Base-by-base conservation (phyloP, 2,329 filamentous ascomycete genomes). In the Stagonosporopsis vannaccii region DNA sequence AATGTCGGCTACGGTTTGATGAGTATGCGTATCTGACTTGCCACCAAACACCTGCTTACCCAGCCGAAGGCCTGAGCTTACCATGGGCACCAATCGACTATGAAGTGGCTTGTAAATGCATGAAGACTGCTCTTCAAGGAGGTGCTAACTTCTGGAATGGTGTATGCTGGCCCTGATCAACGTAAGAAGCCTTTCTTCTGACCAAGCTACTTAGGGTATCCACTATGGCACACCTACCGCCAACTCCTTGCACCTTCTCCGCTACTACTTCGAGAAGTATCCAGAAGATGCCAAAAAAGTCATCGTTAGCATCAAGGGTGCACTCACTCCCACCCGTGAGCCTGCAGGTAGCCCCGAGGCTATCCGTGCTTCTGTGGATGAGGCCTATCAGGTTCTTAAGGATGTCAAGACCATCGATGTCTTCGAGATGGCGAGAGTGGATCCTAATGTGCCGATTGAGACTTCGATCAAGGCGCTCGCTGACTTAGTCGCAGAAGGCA, bases 241-340 rank as follows among this genome's bases (percentile, higher is more conserved):
- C 58, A 83, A 82, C 67, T 78, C 75, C 12, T 72, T 83, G 0
- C 77, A 81, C 26, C 70, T 84, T 4, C 73, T 84, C 25, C 76
- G 78, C 23, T 76, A 78, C 41, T 84, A 84, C 67, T 84, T 84
- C 61, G 75, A 75, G 30, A 78, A 80, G 59, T 80, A 83, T 59
- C 81, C 82, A 7, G 76, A 76, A 26, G 80, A 84, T 62, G 80
- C 79, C 0, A 67, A 76, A 20, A 81, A 81, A 57, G 77, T 84
- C 7, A 76, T 81, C 6, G 58, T 84, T 13, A 78, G 73, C 22
- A 79, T 84, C 73, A 83, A 83, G 62, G 80, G 81, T 9, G 80
- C 79, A 6, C 40, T 73, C 17, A 66, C 72, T 51, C 65, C 64
- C 8, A 58, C 58, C n/a, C 51, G 78, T 51, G 65, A 51, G 3